Evolutionary conservation across 2,329 filamentous ascomycete genomes (phyloP), one percentile per base, ranked within the genome.

Genomic region (Raffaelea arxii): DNA sequence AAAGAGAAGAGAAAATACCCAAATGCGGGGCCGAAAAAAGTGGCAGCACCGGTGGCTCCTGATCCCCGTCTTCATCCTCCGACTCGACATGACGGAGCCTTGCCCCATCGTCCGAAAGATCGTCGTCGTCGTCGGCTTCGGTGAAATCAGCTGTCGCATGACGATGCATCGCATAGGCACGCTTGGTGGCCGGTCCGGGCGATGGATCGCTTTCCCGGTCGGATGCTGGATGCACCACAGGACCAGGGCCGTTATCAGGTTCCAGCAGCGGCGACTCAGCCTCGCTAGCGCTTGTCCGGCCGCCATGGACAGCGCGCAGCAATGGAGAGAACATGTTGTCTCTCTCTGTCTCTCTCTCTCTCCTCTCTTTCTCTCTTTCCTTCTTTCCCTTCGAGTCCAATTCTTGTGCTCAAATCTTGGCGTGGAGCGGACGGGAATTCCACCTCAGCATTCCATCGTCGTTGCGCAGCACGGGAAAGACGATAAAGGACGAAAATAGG

Each of bases 1-100:
- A 25, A 16, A 23, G 6, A 4, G 4, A 5, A 6, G 10, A 11
- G 7, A 21, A 25, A 61, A 45, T 71, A 88, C 85, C 85, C 54
- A 94, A 74, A 64, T 90, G 82, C 47, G 78, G 77, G 21, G 84
- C 77, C 41, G 86, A 89, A 63, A 94, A 94, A 47, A 94, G 80
- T 41, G 88, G 88, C 51, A 94, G 70, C 39, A 77, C 54, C 62
- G 60, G 46, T 49, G 53, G 35, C 2, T 56, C 54, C 23, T 54
- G 58, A 30, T 49, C 32, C 44, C 55, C 60, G 42, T 64, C 59
- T 44, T 62, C 62, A 32, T 65, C 59, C 23, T 64, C 60, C 6
- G 58, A 56, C 25, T 63, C 59, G 18, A 59, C 57, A 16, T 56
- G 18, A n/a, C n/a, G n/a, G n/a, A n/a, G n/a, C n/a, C n/a, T n/a